A percentile compares a stretch with the other conserved stretches of the same genome.
Evolutionary conservation across 148 eudicot species (phyloP).

Genomic region (Amaranthus cruentus): DNA sequence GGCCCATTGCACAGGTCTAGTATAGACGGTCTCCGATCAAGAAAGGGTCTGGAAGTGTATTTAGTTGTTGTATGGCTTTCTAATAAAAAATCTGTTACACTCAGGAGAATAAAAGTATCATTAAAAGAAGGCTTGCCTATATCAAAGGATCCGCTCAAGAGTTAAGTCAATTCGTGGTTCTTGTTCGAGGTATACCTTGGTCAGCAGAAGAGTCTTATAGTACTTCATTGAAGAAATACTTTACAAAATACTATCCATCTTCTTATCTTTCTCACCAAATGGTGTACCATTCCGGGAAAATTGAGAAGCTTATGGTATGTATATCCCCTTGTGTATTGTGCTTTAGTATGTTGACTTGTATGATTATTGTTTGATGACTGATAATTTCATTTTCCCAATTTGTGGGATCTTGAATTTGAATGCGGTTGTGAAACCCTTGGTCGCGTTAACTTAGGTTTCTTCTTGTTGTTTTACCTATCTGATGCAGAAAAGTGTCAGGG

Average conservation of each 20-base stretch:
- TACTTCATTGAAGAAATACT: constrained; percentile 48
- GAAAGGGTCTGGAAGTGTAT: neutral
- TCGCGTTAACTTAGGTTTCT: constrained; percentile 5
- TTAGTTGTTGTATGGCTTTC: neutral
- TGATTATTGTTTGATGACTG: neutral
- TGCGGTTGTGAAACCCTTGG: neutral
- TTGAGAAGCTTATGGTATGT: constrained; percentile 78
- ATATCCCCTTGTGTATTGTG: neutral
- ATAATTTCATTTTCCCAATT: neutral
- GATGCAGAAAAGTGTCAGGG: constrained; percentile 52
- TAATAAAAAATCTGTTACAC: constrained; percentile 9
- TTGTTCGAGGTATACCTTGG: constrained; percentile 90
- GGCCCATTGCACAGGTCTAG: too few relatives aligned
- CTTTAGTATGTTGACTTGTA: neutral
- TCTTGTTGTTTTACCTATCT: constrained; percentile 8
- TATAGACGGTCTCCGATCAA: too few relatives aligned
- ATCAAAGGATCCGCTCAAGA: constrained; percentile 42
- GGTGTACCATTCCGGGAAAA: constrained; percentile 62
- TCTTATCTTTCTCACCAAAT: constrained; percentile 82
- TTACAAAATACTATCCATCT: constrained; percentile 55
- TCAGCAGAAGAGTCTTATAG: constrained; percentile 63
- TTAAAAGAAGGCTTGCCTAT: constrained; percentile 56
- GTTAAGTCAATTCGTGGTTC: constrained; percentile 71
- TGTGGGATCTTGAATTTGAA: neutral
- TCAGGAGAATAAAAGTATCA: constrained; percentile 73